These are phyloP conservation scores for Amylocystis lapponica DNA, from an alignment of 768 basidiomycete species.

Conservation along the genomic window DNA sequence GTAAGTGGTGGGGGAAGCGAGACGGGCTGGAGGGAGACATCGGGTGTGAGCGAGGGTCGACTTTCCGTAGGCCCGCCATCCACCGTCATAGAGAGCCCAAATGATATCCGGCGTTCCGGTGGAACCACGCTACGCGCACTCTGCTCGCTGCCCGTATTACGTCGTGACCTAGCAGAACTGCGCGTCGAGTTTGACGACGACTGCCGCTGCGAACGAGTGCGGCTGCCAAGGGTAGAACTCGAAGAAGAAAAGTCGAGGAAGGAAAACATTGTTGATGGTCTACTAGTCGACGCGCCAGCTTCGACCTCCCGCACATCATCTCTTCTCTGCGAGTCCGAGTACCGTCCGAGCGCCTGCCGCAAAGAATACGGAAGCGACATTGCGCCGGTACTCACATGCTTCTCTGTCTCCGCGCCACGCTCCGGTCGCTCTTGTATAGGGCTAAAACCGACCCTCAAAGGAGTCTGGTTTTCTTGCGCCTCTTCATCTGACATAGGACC, in stretches of 20 bases:
- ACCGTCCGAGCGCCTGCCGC: conserved; percentile 20
- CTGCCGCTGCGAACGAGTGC: conserved; percentile 14
- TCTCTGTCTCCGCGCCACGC: conserved; percentile 7
- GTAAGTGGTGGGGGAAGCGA: conserved; percentile 14
- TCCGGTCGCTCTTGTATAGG: conserved; percentile 12
- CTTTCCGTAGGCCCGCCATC: conserved; percentile 19
- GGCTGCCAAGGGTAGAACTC: conserved; percentile 2
- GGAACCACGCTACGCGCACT: conserved; percentile 9
- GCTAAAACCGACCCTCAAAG: conserved; percentile 23
- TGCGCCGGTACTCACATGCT: conserved; percentile 13
- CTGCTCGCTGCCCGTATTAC: conserved; percentile 11
- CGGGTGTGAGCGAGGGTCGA: conserved; percentile 18
- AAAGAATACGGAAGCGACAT: conserved; percentile 20
- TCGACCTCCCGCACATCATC: conserved; percentile 1
- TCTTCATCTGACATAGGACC: conserved; percentile 4
- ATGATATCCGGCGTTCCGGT: conserved; percentile 17
- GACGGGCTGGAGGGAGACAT: conserved; percentile 20
- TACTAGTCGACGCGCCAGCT: conserved; percentile 4
- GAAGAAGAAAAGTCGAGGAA: conserved; percentile 25
- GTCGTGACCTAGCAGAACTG: conserved; percentile 16
- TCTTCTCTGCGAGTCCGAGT: conserved; percentile 7
- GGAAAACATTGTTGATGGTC: conserved; percentile 13
- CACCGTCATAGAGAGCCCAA: conserved; percentile 23
- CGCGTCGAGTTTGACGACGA: conserved; percentile 15
- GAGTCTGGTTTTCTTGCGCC: conserved; percentile 1